These are phyloP conservation scores for Borovskyia barvae DNA, from an alignment of 208 protist species.

Conservation along the genomic window DNA sequence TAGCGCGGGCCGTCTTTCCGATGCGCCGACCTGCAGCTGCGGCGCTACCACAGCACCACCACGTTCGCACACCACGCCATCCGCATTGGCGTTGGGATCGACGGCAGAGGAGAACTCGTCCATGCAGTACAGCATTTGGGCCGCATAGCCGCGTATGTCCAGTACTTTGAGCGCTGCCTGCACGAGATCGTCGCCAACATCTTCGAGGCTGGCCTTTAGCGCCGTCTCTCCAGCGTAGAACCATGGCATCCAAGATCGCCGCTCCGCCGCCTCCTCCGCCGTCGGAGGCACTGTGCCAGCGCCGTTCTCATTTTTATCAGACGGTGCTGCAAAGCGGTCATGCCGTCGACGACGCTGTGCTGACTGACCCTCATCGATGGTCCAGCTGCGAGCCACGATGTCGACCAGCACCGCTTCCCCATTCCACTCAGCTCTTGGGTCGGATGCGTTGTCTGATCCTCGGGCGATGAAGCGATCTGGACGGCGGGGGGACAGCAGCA, in stretches of 20 bases:
- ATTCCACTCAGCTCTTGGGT: neutral
- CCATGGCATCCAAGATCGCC: constrained; percentile 9
- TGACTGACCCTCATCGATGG: neutral
- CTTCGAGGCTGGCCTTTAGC: neutral
- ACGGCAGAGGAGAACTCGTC: neutral
- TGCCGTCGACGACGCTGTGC: neutral
- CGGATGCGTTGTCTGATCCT: no score
- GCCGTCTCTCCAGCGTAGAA: neutral
- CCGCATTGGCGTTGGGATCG: no score
- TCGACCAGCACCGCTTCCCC: neutral
- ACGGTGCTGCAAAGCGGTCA: no score
- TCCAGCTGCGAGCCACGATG: constrained; percentile 12
- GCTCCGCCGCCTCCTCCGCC: neutral
- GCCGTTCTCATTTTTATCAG: no score
- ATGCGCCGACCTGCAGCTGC: no score
- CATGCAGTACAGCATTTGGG: neutral
- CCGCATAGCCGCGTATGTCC: constrained; percentile 8
- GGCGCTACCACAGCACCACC: no score
- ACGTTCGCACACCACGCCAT: no score
- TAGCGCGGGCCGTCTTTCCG: no score
- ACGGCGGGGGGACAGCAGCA: constrained; percentile 7
- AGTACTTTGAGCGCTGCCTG: constrained; percentile 4
- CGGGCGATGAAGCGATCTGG: no score
- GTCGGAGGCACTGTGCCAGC: neutral
- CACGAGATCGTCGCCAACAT: constrained; percentile 7